Conservation (phyloP, 345 rosid genomes). For the Carallia brachiata region DNA sequence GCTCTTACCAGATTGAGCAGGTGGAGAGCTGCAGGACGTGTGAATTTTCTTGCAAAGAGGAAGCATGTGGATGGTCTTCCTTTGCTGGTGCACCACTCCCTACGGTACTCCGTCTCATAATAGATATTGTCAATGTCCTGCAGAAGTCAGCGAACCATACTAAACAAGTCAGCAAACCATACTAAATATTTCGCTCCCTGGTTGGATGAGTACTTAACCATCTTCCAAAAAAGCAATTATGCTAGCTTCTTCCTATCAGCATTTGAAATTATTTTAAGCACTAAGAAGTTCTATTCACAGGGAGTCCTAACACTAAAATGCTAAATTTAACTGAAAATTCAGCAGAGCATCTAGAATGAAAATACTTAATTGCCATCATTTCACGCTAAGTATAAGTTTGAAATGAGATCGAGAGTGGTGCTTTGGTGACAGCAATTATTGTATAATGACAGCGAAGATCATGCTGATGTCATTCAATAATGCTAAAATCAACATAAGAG, state of each 20-base stretch:
- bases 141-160: constrained; percentile 7
- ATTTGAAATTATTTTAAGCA: no score
- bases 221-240: no score
- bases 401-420: no score
- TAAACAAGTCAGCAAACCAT: not conserved
- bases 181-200: not conserved
- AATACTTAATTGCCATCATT: not conserved
- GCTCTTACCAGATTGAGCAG: constrained; percentile 61
- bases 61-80: constrained; percentile 79
- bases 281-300: no score
- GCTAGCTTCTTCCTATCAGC: no score
- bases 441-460: no score
- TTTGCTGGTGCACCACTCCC: constrained; percentile 95
- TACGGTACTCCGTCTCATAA: constrained; percentile 76
- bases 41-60: constrained; percentile 95
- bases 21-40: constrained; percentile 81
- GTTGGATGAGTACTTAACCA: not conserved
- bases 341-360: not conserved
- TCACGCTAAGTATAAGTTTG: no score
- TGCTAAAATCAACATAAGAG: no score
- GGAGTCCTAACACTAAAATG: no score
- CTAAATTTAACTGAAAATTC: not conserved
- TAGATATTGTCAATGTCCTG: constrained; percentile 81
- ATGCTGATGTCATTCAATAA: no score
- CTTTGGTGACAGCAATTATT: no score